Conservation (phyloP, 2,329 filamentous ascomycete genomes). For the Colletotrichum sp. region DNA sequence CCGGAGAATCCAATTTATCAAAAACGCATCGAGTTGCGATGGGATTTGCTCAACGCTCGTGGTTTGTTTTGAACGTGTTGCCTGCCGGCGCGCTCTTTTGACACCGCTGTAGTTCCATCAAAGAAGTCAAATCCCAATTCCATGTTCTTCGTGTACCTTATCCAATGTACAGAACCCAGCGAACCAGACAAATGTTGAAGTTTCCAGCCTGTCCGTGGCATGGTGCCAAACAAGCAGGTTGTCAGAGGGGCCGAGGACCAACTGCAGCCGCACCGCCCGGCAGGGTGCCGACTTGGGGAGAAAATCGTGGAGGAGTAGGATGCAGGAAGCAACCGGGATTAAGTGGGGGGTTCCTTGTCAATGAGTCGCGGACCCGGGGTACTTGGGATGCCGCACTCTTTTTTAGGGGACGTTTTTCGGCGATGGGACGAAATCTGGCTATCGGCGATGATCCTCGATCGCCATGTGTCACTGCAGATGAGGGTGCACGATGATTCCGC, state of each 20-base stretch:
- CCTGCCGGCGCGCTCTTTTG: neutral
- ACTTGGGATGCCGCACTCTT: neutral
- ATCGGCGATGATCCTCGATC: neutral
- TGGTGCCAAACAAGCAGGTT: neutral
- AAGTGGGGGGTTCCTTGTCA: neutral
- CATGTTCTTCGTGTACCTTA: neutral
- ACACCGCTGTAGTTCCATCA: neutral
- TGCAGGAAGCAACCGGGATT: neutral
- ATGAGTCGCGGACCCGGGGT: neutral
- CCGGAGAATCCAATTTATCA: neutral
- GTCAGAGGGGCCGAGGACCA: neutral
- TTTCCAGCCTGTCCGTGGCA: neutral
- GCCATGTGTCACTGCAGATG: neutral
- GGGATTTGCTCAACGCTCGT: neutral
- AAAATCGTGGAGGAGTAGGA: neutral
- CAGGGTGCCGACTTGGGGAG: constrained; percentile 1
- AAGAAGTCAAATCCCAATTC: neutral
- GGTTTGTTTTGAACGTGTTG: neutral
- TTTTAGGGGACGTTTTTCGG: neutral
- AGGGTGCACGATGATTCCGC: neutral
- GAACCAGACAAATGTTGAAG: neutral
- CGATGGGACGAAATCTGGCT: neutral
- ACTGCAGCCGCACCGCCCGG: neutral
- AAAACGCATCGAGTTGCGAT: neutral
- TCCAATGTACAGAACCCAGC: neutral